Evolutionary conservation across 2,329 filamentous ascomycete genomes (phyloP).

Genomic region (Aspergillus sp.): DNA sequence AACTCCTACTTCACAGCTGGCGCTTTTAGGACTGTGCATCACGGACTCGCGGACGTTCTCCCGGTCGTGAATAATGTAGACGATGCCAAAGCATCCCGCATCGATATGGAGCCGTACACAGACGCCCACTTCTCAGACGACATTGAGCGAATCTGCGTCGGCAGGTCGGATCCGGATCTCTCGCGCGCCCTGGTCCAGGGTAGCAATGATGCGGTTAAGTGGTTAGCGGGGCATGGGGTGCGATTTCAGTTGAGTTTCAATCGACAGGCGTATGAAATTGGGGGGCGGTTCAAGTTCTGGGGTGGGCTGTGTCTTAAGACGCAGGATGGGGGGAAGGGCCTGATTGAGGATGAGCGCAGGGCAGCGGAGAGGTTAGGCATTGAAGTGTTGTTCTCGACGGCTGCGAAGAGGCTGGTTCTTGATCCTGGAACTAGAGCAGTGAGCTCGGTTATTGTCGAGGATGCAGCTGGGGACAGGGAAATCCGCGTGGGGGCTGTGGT

Average conservation of each 20-base stretch:
- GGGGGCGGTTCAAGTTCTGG: conserved; percentile 64
- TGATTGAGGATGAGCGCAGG: conserved; percentile 52
- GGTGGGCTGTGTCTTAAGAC: conserved; percentile 63
- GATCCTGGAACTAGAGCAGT: conserved; percentile 21
- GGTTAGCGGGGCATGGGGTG: conserved; percentile 57
- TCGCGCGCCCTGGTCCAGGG: conserved; percentile 52
- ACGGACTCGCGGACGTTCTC: conserved; percentile 57
- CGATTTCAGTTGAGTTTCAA: conserved; percentile 64
- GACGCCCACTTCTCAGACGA: conserved; percentile 56
- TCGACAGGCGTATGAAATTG: conserved; percentile 64
- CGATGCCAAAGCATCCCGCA: conserved; percentile 45
- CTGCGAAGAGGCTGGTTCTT: conserved; percentile 33
- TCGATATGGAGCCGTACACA: conserved; percentile 62
- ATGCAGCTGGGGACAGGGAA: conserved; percentile 6
- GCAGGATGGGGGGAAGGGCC: conserved; percentile 59
- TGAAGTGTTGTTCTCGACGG: conserved; percentile 48
- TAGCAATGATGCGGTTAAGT: conserved; percentile 53
- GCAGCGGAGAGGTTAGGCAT: conserved; percentile 49
- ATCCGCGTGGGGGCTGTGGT: conserved; percentile 26
- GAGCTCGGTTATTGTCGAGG: conserved; percentile 21
- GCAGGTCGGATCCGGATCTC: conserved; percentile 53
- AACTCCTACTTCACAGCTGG: conserved; percentile 68
- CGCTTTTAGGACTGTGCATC: conserved; percentile 59
- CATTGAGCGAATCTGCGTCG: conserved; percentile 56
- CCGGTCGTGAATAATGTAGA: conserved; percentile 63